These are phyloP conservation scores for Antarctomyces pellizariae DNA, from an alignment of 495 filamentous ascomycete genomes.

Conservation along the genomic window DNA sequence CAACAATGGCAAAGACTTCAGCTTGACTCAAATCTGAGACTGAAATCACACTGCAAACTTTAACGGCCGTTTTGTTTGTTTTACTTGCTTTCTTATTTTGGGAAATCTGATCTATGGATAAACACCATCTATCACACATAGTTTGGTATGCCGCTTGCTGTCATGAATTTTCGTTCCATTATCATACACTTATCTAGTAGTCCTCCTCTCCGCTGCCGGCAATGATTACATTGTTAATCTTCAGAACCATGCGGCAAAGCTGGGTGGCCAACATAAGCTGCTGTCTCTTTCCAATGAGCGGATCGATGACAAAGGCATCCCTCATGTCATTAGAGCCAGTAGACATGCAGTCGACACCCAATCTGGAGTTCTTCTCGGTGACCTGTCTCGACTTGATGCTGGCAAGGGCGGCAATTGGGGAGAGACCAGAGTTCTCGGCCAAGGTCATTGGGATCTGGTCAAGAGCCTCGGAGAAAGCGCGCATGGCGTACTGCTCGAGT, in stretches of 20 bases:
- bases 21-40: no score
- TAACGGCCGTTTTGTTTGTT: no score
- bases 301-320: slow-evolving; percentile 92
- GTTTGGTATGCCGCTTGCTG: no score
- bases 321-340: slow-evolving; percentile 89
- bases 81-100: no score
- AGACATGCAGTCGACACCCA: slow-evolving; percentile 97
- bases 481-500: slow-evolving; percentile 95
- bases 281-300: slow-evolving; percentile 89
- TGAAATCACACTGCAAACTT: no score
- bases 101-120: no score
- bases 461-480: slow-evolving; percentile 86
- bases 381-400: slow-evolving; percentile 90
- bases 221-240: slow-evolving; percentile 94
- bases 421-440: slow-evolving; percentile 88
- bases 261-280: slow-evolving; percentile 91
- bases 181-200: slow-evolving; percentile 32
- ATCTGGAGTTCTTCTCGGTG: slow-evolving; percentile 58
- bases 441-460: slow-evolving; percentile 92
- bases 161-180: background rate
- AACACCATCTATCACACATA: no score
- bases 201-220: slow-evolving; percentile 80
- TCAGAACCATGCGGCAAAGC: slow-evolving; percentile 96
- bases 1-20: no score
- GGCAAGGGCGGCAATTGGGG: slow-evolving; percentile 85